Conservation (phyloP, 2,329 filamentous ascomycete genomes). For the Epicoccum sorghinum region DNA sequence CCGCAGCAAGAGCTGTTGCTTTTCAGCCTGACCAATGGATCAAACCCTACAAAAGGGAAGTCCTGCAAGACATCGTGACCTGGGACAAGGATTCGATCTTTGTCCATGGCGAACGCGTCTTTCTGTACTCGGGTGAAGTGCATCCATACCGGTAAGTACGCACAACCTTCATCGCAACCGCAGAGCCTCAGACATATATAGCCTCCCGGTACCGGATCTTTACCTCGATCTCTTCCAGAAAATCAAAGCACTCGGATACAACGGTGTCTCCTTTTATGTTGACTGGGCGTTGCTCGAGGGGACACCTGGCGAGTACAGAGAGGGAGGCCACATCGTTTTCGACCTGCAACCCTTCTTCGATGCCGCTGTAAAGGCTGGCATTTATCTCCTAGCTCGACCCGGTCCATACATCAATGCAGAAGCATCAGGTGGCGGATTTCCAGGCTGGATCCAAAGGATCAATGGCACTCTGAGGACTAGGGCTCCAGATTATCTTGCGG, state of each 20-base stretch:
- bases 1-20: conserved; percentile 56
- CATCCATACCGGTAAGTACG: conserved; percentile 4
- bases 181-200: conserved; percentile 21
- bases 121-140: conserved; percentile 77
- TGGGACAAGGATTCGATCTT: conserved; percentile 77
- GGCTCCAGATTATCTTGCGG: conserved; percentile 65
- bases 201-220: conserved; percentile 65
- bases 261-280: conserved; percentile 77
- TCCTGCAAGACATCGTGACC: conserved; percentile 66
- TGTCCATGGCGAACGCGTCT: conserved; percentile 70
- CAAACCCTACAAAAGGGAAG: conserved; percentile 56
- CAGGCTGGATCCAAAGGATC: conserved; percentile 78
- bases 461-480: conserved; percentile 68
- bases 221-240: conserved; percentile 82
- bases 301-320: no score
- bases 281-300: conserved; percentile 82
- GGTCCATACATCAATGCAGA: conserved; percentile 83
- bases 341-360: conserved; percentile 77
- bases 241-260: conserved; percentile 80
- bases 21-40: conserved; percentile 58
- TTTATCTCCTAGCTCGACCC: conserved; percentile 74
- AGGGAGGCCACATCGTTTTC: no score
- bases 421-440: conserved; percentile 76
- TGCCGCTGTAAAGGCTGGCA: conserved; percentile 72
- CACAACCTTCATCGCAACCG: not conserved